Percentiles rank a stretch among this genome's conserved stretches.
phyloP scores from a whole-genome alignment of 768 basidiomycete species.

The Mycena amicta region DNA sequence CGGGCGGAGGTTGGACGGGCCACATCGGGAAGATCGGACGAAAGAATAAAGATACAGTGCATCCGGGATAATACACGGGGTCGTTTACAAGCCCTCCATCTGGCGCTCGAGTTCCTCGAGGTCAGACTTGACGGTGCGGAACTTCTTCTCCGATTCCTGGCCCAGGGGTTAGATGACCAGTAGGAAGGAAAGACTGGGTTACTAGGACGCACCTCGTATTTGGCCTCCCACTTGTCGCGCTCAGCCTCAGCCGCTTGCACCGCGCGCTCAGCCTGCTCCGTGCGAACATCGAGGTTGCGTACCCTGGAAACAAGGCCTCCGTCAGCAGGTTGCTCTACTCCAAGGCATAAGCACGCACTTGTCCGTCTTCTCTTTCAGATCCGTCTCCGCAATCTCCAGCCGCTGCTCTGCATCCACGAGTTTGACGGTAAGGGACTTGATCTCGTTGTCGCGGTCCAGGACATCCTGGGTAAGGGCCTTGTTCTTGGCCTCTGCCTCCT shows the following conservation, averaged over 20 bases:
- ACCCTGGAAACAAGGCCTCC: too few species aligned
- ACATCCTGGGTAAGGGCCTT: conserved; percentile 59
- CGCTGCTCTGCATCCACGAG: conserved; percentile 55
- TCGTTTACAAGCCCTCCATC: conserved; percentile 5
- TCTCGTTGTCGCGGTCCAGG: conserved; percentile 65
- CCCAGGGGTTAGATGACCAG: background rate
- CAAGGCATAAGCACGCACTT: conserved; percentile 53
- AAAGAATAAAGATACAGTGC: background rate
- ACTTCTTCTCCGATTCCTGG: conserved; percentile 1
- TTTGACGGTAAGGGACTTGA: conserved; percentile 59
- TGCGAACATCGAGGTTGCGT: conserved; percentile 5
- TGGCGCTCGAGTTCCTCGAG: conserved; percentile 2
- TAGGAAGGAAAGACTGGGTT: too few species aligned
- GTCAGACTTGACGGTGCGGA: conserved; percentile 1
- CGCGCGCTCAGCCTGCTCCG: conserved; percentile 13
- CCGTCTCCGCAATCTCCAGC: conserved; percentile 37
- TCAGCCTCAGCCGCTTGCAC: conserved; percentile 7
- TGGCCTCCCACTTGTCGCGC: conserved; percentile 15
- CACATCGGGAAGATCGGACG: background rate
- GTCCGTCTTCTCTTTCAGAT: conserved; percentile 73
- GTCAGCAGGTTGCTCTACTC: too few species aligned
- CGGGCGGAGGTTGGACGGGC: background rate
- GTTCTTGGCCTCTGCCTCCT: conserved; percentile 62
- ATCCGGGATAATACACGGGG: background rate
- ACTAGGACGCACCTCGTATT: conserved; percentile 14